A percentile compares a stretch with the other conserved stretches of the same genome.
Evolutionary conservation across 768 basidiomycete genomes (phyloP).

Genomic region (Phanerodontia chrysosporium): DNA sequence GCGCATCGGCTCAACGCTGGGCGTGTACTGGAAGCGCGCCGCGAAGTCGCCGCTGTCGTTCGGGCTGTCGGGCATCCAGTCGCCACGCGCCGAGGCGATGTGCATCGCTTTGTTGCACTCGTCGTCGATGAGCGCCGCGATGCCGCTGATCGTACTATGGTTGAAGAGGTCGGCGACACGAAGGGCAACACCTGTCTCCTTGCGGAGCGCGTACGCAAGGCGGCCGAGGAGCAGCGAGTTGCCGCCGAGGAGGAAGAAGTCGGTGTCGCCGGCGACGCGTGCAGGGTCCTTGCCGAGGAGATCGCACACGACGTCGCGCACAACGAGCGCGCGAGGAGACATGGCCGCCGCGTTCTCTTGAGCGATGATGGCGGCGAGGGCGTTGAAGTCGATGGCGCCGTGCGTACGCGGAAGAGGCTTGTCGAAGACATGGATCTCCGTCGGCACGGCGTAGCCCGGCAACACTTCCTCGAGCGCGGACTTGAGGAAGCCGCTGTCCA

Average conservation of each 20-base stretch:
- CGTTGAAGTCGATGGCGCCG: no score
- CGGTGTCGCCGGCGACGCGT: no score
- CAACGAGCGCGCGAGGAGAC: no score
- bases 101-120: slow-evolving; percentile 17
- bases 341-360: no score
- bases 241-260: no score
- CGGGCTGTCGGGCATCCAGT: not conserved
- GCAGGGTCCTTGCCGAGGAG: no score
- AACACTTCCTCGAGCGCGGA: slow-evolving; percentile 22
- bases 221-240: slow-evolving; percentile 46
- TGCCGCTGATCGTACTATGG: slow-evolving; percentile 37
- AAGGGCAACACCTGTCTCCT: slow-evolving; percentile 34
- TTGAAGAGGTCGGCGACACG: slow-evolving; percentile 37
- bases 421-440: slow-evolving; percentile 29
- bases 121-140: slow-evolving; percentile 34
- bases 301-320: no score
- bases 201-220: slow-evolving; percentile 38
- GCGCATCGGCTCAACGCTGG: not conserved
- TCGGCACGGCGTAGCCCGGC: slow-evolving; percentile 39
- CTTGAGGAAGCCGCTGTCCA: slow-evolving; percentile 16
- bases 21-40: not conserved
- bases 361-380: no score
- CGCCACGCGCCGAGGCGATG: slow-evolving; percentile 5
- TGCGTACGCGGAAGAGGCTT: no score
- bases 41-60: not conserved